These are phyloP conservation scores for Fusarium gaditjirri DNA, from an alignment of 2,329 filamentous ascomycete genomes.

Conservation along the genomic window DNA sequence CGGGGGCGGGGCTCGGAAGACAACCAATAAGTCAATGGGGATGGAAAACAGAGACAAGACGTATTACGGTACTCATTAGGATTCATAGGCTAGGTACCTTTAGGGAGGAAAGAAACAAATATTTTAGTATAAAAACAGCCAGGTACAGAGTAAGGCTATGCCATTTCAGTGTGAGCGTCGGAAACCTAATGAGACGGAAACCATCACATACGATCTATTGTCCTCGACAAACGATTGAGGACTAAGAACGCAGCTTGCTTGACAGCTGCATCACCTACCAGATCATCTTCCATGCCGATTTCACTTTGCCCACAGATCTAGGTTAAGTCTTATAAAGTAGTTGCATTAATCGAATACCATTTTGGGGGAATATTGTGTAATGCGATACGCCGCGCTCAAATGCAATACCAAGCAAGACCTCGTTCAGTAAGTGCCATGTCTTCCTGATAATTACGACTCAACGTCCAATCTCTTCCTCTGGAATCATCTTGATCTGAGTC, in stretches of 20 bases:
- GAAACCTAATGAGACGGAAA: neutral
- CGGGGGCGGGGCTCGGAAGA: conserved; percentile 33
- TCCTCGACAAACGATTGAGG: neutral
- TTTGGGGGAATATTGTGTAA: conserved; percentile 28
- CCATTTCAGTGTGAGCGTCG: neutral
- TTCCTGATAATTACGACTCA: conserved; percentile 1
- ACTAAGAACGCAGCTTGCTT: neutral
- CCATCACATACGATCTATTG: neutral
- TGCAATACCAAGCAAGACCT: conserved; percentile 16
- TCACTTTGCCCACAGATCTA: neutral
- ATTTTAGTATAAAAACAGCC: neutral
- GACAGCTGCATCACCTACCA: neutral
- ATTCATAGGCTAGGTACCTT: neutral
- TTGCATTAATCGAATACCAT: neutral
- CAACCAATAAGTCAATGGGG: neutral
- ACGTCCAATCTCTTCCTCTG: conserved; percentile 36
- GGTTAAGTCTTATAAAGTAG: neutral
- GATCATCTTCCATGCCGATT: neutral
- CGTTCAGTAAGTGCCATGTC: neutral
- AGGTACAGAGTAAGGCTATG: neutral
- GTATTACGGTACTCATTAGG: neutral
- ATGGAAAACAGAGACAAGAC: neutral
- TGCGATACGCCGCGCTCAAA: conserved; percentile 33
- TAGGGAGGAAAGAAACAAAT: neutral
- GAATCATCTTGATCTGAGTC: conserved; percentile 51